Evolutionary conservation across 495 filamentous ascomycete genomes (phyloP).

Genomic region (Neohortaea acidophila): DNA sequence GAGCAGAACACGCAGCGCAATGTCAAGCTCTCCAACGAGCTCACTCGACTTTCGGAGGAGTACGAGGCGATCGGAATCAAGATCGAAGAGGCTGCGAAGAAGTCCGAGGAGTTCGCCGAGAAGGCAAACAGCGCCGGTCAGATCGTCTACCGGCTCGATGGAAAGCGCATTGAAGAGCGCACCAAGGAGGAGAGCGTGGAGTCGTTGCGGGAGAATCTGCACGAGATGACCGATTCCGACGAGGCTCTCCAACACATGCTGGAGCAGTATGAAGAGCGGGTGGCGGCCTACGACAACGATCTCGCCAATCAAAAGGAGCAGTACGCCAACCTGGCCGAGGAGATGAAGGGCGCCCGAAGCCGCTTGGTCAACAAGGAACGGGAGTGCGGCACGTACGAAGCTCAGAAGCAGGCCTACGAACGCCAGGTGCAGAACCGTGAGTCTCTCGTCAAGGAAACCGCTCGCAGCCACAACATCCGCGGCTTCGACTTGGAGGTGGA

Average conservation of each 20-base stretch:
- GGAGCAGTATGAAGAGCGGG: slow-evolving; percentile 65
- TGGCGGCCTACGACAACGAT: slow-evolving; percentile 47
- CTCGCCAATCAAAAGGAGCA: slow-evolving; percentile 42
- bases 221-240: slow-evolving; percentile 64
- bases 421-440: slow-evolving; percentile 54
- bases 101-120: slow-evolving; percentile 43
- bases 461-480: slow-evolving; percentile 63
- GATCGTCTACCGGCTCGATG: slow-evolving; percentile 54
- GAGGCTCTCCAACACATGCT: slow-evolving; percentile 59
- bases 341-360: slow-evolving; percentile 42
- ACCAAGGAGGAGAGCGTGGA: slow-evolving; percentile 49
- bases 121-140: slow-evolving; percentile 46
- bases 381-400: slow-evolving; percentile 70
- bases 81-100: slow-evolving; percentile 38
- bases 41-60: slow-evolving; percentile 49
- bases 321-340: slow-evolving; percentile 48
- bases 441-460: slow-evolving; percentile 59
- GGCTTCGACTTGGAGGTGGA: slow-evolving; percentile 69
- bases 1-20: slow-evolving; percentile 51
- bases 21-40: slow-evolving; percentile 50
- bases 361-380: slow-evolving; percentile 55
- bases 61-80: slow-evolving; percentile 40
- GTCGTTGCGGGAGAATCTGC: slow-evolving; percentile 51
- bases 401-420: slow-evolving; percentile 75
- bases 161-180: slow-evolving; percentile 55